Base-by-base conservation (phyloP, 2,329 filamentous ascomycete species). In the Cladosporium sp. region DNA sequence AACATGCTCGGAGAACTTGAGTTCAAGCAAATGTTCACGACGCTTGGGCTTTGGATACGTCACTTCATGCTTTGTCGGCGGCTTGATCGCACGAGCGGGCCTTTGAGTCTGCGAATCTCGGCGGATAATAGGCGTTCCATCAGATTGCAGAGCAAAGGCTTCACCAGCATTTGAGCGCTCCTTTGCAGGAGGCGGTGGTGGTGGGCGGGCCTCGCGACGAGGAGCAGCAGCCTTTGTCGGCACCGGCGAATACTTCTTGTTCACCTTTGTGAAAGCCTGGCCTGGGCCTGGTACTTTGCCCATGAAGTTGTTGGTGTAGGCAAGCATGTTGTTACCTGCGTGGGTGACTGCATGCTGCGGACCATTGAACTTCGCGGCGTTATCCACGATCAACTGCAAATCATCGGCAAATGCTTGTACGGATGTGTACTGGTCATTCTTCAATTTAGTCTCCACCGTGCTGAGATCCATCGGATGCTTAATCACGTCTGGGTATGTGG, bases 1-100 rank as follows among this genome's bases (percentile, higher is more conserved):
- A 1, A 93, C 85, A 58, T 90, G 85, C 62, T 95, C 88, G 69
- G 90, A 93, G 73, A 97, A 99, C 64, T 89, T 91, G 56, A 97
- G 80, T 73, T 97, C 93, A 39, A 90, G 86, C 64, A 91, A 87
- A 61, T 89, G 86, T 77, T 93, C 94, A 84, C 96, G 89, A 75
- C 86, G 92, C 78, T 95, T 95, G 10, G 91, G 90, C 70, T 91
- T 90, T 17, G 87, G 83, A 70, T 97, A 97, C 7, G 92, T 88
- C n/a, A 97, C 81, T 69, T 97, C 94, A 64, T 93, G 92, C 61
- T 87, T 85, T 68, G 93, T 92, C 0, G 94, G 91, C 8, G 92
- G 89, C 66, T 96, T 91, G 56, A 97, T 96, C 13, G 93, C 91
- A 55, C 94, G 88, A 79, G 97, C 97, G 10, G 93, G 92, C 52